Evolutionary conservation across 225 moss, liverwort and hornwort genomes (phyloP).

Genomic region (Takakia lepidozioides): DNA sequence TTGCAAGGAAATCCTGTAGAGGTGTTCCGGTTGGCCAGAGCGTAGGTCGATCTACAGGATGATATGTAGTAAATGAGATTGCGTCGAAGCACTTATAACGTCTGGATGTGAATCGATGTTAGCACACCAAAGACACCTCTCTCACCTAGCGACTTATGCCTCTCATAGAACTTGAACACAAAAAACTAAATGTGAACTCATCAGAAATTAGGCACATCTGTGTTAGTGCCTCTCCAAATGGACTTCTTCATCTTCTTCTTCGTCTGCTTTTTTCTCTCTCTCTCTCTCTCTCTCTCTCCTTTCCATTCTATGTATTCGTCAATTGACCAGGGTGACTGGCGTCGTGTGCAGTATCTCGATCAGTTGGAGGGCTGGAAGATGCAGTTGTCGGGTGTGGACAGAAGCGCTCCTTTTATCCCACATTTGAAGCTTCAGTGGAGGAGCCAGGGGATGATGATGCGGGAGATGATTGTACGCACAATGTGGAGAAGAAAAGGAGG

Average conservation of each 20-base stretch:
- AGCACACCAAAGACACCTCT: too few relatives aligned
- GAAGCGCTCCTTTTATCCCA: constrained; percentile 62
- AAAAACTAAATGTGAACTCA: too few relatives aligned
- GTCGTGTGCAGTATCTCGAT: constrained; percentile 28
- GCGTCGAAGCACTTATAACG: too few relatives aligned
- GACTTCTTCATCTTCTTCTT: not conserved
- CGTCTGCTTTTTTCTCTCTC: not conserved
- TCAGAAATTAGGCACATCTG: not conserved
- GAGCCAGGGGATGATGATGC: constrained; percentile 64
- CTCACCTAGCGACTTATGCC: too few relatives aligned
- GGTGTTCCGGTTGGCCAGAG: too few relatives aligned
- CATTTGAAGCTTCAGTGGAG: constrained; percentile 51
- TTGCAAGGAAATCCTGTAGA: too few relatives aligned
- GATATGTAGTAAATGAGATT: too few relatives aligned
- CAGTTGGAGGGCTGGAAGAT: constrained; percentile 67
- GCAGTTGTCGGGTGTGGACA: constrained; percentile 59
- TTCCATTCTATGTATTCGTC: too few relatives aligned
- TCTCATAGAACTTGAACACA: too few relatives aligned
- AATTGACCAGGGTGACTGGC: constrained; percentile 8
- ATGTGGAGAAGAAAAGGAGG: constrained; percentile 84
- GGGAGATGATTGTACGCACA: constrained; percentile 53
- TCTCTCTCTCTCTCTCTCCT: not conserved
- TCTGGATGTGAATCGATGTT: too few relatives aligned
- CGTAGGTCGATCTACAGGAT: too few relatives aligned
- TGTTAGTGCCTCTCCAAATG: not conserved